A percentile compares a stretch with the other conserved stretches of the same genome.
Evolutionary conservation across 179 eudicot species (phyloP).

Genomic region (Beta corolliflora): DNA sequence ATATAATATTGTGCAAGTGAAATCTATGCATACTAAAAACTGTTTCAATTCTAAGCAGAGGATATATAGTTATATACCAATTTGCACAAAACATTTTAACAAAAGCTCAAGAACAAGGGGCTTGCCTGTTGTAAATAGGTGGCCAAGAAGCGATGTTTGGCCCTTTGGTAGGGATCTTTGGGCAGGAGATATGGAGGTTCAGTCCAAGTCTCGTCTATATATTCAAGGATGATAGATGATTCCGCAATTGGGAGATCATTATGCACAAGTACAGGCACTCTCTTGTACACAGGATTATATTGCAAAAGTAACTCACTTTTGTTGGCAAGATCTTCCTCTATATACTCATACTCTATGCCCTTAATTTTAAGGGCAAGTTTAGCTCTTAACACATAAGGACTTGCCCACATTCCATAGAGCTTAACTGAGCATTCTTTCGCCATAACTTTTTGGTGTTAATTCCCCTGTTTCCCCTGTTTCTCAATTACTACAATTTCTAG

Average conservation of each 20-base stretch:
- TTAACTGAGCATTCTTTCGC: constrained; percentile 34
- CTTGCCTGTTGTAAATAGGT: constrained; percentile 33
- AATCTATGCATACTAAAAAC: no score
- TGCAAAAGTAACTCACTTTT: constrained; percentile 44
- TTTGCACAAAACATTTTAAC: no score
- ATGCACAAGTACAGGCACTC: constrained; percentile 42
- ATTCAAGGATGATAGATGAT: constrained; percentile 40
- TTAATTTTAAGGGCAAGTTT: constrained; percentile 49
- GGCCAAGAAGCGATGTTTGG: constrained; percentile 46
- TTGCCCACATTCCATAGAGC: constrained; percentile 46
- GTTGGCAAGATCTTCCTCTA: constrained; percentile 46
- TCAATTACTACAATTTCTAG: neutral
- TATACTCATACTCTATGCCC: constrained; percentile 48
- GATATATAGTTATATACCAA: no score
- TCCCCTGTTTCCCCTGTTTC: neutral
- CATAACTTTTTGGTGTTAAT: neutral
- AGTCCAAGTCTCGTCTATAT: constrained; percentile 46
- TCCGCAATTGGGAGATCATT: constrained; percentile 37
- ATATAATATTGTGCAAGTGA: no score
- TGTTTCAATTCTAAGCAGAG: no score
- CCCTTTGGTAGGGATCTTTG: constrained; percentile 34
- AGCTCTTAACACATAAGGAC: constrained; percentile 38
- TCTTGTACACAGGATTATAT: constrained; percentile 49
- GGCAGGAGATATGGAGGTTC: constrained; percentile 35
- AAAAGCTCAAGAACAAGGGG: no score